phyloP scores from a whole-genome alignment of 148 eudicot genomes.

The Selenicereus undatus region DNA sequence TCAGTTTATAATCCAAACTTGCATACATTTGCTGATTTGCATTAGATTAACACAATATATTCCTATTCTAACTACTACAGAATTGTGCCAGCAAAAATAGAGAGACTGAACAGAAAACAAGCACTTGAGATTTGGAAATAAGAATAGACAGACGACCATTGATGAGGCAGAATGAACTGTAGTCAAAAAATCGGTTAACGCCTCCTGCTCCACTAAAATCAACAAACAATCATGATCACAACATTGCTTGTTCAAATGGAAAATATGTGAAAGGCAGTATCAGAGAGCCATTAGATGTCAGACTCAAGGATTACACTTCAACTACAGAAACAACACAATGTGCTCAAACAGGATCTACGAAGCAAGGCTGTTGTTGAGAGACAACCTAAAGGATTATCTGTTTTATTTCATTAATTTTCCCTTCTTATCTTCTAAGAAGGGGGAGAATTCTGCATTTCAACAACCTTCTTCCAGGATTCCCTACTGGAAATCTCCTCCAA shows the following conservation, averaged over 20 bases:
- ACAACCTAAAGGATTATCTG: not conserved
- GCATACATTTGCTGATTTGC: too few species aligned
- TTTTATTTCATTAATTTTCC: not conserved
- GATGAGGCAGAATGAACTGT: not conserved
- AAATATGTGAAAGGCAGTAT: not conserved
- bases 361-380: not conserved
- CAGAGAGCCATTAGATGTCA: not conserved
- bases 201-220: not conserved
- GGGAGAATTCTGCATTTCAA: conserved; percentile 59
- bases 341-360: not conserved
- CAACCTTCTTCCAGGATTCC: conserved; percentile 75
- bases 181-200: too few species aligned
- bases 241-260: not conserved
- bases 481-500: conserved; percentile 71
- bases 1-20: too few species aligned
- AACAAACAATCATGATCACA: not conserved
- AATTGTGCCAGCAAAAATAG: not conserved
- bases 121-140: not conserved
- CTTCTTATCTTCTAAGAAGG: conserved; percentile 13
- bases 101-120: not conserved
- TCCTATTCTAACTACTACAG: too few species aligned
- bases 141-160: not conserved
- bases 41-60: too few species aligned
- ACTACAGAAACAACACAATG: too few species aligned
- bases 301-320: not conserved